A percentile compares a stretch with the other conserved stretches of the same genome.
Conservation (phyloP, 2,329 filamentous ascomycete species). For the Pseudogymnoascus destructans region DNA sequence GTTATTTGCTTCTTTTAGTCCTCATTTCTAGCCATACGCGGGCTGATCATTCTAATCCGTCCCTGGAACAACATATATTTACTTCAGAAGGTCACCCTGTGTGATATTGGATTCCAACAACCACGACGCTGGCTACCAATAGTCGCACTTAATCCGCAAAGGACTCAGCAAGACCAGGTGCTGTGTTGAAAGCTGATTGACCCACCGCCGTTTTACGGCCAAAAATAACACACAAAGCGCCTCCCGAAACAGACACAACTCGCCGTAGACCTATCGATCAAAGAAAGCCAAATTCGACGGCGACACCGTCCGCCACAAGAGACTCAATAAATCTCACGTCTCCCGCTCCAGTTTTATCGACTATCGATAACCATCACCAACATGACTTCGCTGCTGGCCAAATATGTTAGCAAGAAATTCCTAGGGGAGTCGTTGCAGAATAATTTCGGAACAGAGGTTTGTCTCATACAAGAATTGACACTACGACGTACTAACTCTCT, state of each 20-base stretch:
- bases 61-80: neutral
- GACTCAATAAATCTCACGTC: neutral
- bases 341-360: neutral
- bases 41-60: neutral
- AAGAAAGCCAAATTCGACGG: slow-evolving; percentile 21
- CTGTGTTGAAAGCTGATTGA: neutral
- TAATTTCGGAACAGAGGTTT: slow-evolving; percentile 41
- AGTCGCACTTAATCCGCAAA: neutral
- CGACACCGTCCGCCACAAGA: slow-evolving; percentile 9
- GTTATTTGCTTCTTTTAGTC: neutral
- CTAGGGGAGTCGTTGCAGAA: slow-evolving; percentile 43
- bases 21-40: neutral
- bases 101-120: neutral
- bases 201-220: slow-evolving; percentile 7
- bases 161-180: neutral
- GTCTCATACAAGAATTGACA: slow-evolving; percentile 25
- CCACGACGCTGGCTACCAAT: neutral
- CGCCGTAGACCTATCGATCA: slow-evolving; percentile 19
- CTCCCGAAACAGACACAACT: slow-evolving; percentile 19
- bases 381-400: slow-evolving; percentile 42
- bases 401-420: slow-evolving; percentile 43
- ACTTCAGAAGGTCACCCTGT: neutral
- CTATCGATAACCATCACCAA: slow-evolving; percentile 16
- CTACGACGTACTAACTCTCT: slow-evolving; percentile 11
- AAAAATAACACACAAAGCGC: slow-evolving; percentile 13